Conservation (phyloP, 208 protist species). For the Trypanosoma cruzi region DNA sequence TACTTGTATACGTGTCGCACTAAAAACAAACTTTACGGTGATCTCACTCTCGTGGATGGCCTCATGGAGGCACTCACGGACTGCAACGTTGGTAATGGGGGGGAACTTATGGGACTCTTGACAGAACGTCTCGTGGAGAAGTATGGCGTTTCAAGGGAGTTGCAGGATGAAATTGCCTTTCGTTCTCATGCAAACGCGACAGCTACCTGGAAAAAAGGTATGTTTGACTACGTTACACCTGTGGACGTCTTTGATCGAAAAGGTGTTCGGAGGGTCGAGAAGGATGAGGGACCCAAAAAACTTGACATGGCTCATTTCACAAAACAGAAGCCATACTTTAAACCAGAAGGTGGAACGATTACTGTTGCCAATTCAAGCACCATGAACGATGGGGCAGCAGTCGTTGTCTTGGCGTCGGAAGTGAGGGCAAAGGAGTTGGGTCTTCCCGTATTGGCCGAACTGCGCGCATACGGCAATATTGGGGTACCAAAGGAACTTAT, state of each 20-base stretch:
- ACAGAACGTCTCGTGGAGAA: constrained; percentile 86
- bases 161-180: constrained; percentile 94
- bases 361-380: constrained; percentile 92
- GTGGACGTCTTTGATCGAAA: constrained; percentile 67
- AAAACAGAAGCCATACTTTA: constrained; percentile 87
- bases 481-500: constrained; percentile 92
- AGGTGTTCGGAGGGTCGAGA: constrained; percentile 42
- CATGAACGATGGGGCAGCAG: constrained; percentile 92
- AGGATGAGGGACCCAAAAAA: constrained; percentile 91
- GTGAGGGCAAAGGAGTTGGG: constrained; percentile 75
- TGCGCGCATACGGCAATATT: constrained; percentile 88
- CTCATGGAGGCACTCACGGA: constrained; percentile 53
- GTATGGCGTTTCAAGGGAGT: constrained; percentile 85
- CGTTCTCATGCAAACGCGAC: constrained; percentile 86
- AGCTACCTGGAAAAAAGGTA: constrained; percentile 71
- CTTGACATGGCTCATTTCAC: constrained; percentile 87
- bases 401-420: constrained; percentile 81
- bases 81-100: constrained; percentile 51
- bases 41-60: constrained; percentile 53
- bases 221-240: constrained; percentile 92
- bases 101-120: constrained; percentile 62
- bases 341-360: constrained; percentile 89
- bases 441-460: constrained; percentile 84
- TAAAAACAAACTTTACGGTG: constrained; percentile 58
- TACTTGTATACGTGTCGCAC: constrained; percentile 49